Evolutionary conservation across 2,329 filamentous ascomycete species (phyloP), one percentile per base, ranked within the genome.

Genomic region (Capronia coronata): DNA sequence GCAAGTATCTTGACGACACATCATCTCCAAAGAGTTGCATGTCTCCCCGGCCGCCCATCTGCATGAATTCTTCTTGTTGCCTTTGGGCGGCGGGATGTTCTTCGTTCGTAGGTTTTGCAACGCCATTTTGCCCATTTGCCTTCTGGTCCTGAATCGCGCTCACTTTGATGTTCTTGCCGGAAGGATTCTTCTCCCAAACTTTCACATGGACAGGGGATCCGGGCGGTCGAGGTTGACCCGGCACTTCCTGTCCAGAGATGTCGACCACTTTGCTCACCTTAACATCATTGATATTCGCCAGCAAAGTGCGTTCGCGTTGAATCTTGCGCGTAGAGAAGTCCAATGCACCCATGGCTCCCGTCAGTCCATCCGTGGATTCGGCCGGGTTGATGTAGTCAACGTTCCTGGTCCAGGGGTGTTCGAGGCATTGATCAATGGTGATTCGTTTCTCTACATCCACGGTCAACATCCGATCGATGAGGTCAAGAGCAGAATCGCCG

Each of bases 391-490:
- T 72, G 11, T 65, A 56, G 18, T 41, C 48, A 59, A 61, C 27
- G 64, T 77, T 55, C 80, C 76, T 0, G 46, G 88, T 79, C 93
- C 93, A 98, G 0, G 91, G 89, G 64, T 98, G 93, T 58, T 85
- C 75, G 8, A 98, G 76, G 63, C 93, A 97, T 61, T 94, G 82
- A 57, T 97, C 90, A 52, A 98, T 82, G 0, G 86, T 91, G 67
- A 86, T 91, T 42, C 93, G 82, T 66, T 84, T 80, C 22, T 87
- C 81, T 2, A 88, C 83, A 57, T 96, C 83, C 27, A 96, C 89
- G 2, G 87, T 86, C 43, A 98, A 78, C 93, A 98, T 98, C 35
- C 78, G 79, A 66, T 98, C 93, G 59, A 98, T 97, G 27, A 98
- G 75, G 59, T 97, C 89, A 46, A 98, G 75, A 6, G 91, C 93